Base-by-base conservation (phyloP, 2,329 filamentous ascomycete genomes). In the Phaeomoniella chlamydospora region DNA sequence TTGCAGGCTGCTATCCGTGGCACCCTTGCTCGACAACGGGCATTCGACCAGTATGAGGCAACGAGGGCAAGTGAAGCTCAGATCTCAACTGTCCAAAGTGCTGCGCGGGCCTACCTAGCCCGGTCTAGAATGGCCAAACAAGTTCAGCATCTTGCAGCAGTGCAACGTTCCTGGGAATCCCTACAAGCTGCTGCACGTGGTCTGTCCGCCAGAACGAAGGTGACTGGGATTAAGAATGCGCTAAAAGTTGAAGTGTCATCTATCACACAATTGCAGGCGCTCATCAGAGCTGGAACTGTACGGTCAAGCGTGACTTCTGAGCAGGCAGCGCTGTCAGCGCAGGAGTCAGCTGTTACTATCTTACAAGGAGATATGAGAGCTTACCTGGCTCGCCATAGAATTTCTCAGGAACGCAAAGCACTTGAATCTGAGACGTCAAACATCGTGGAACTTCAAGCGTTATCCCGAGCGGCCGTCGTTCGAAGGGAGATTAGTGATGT, bases 181-280 rank as follows among this genome's bases (percentile, higher is more conserved):
- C 64, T 85, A 31, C 80, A 86, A 58, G 73, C 77, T 37, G 70
- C 71, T 29, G 69, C 76, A 45, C 70, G 81, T 40, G 82, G 80
- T 47, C 70, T 74, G 59, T 55, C 84, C 39, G 55, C 75, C 43
- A 68, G 82, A 47, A 65, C 59, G 41, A 41, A 54, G 15, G 43
- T 56, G 38, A 44, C 33, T 33, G 42, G 37, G 2, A 49, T 58
- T 26, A 53, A 47, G 26, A 43, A 41, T n/a, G 54, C 58, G 4
- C 50, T 78, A 33, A 45, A 50, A 12, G 49, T 59, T 22, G 58
- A 70, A 38, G 59, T 66, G 37, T 41, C 46, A 29, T 43, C 51
- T 4, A 55, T 72, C 18, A 45, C 61, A 39, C 53, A 61, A 16
- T 47, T 77, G 15, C 73, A 79, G 48, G 66, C 68, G 15, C 55